These are phyloP conservation scores for Trichosporon inkin DNA, from an alignment of 1,284 basidiomycete genomes.

Conservation along the genomic window DNA sequence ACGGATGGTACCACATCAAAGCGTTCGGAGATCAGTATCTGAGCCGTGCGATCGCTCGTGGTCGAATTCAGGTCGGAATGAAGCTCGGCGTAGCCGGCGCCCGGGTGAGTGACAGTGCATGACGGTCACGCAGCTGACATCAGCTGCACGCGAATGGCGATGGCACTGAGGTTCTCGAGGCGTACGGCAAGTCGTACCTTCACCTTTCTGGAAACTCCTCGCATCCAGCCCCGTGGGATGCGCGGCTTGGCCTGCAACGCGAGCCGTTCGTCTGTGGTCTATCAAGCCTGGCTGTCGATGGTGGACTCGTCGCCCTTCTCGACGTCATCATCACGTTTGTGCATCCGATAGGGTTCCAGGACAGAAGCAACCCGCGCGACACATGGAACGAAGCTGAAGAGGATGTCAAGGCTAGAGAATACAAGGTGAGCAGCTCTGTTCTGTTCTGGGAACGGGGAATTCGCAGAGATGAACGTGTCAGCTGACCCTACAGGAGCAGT, in stretches of 20 bases:
- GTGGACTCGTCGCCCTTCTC: conserved; percentile 71
- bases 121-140: not conserved
- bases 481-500: conserved; percentile 32
- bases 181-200: conserved; percentile 64
- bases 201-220: conserved; percentile 76
- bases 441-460: too few species aligned
- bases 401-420: conserved; percentile 57
- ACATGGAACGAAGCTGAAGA: conserved; percentile 69
- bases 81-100: conserved; percentile 80
- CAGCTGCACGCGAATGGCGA: conserved; percentile 72
- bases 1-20: conserved; percentile 90
- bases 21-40: conserved; percentile 71
- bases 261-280: conserved; percentile 65
- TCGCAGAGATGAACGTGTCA: not conserved
- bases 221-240: conserved; percentile 79
- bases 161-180: conserved; percentile 75
- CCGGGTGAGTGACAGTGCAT: conserved; percentile 55
- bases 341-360: not conserved
- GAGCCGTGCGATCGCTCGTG: conserved; percentile 62
- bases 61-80: conserved; percentile 67
- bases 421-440: conserved; percentile 59
- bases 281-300: conserved; percentile 73
- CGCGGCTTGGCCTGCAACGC: conserved; percentile 70
- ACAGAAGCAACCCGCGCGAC: not conserved
- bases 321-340: conserved; percentile 60